Conservation (phyloP, 768 basidiomycete genomes). For the Leucosporidium yakuticum region DNA sequence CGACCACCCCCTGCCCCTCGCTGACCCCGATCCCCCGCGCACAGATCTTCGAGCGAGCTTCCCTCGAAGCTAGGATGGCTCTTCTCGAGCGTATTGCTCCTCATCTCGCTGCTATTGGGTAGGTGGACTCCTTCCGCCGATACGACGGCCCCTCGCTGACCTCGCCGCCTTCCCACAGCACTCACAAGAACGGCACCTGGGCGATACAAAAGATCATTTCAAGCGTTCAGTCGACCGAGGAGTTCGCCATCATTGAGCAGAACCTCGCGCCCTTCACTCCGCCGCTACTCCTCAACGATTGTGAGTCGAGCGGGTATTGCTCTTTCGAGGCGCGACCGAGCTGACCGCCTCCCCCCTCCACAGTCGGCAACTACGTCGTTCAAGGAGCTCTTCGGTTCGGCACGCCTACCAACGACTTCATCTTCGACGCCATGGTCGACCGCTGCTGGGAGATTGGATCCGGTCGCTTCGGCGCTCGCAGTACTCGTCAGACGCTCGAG, state of each 20-base stretch:
- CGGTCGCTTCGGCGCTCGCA: conserved; percentile 93
- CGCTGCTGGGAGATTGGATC: conserved; percentile 97
- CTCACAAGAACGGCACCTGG: conserved; percentile 99
- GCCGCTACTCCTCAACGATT: conserved; percentile 89
- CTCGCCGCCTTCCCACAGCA: conserved; percentile 40
- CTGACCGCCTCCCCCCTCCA: background rate
- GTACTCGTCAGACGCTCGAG: conserved; percentile 94
- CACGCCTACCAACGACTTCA: conserved; percentile 82
- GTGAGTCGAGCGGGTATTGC: conserved; percentile 53
- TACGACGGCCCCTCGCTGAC: background rate
- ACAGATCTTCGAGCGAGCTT: conserved; percentile 83
- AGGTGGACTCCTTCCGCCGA: background rate
- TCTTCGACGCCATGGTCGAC: conserved; percentile 96
- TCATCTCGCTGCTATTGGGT: conserved; percentile 88
- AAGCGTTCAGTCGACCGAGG: conserved; percentile 80
- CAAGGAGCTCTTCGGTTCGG: conserved; percentile 81
- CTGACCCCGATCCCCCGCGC: conserved; percentile 43
- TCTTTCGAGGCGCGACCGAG: background rate
- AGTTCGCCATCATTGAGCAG: conserved; percentile 73
- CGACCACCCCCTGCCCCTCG: background rate
- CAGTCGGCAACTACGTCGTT: conserved; percentile 47
- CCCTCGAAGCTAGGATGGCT: conserved; percentile 64
- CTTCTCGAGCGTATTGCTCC: conserved; percentile 93
- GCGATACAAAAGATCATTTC: conserved; percentile 99
- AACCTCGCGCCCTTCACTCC: conserved; percentile 87